Evolutionary conservation across 768 basidiomycete genomes (phyloP), one percentile per base, ranked within the genome.

Genomic region (Pisolithus orientalis): DNA sequence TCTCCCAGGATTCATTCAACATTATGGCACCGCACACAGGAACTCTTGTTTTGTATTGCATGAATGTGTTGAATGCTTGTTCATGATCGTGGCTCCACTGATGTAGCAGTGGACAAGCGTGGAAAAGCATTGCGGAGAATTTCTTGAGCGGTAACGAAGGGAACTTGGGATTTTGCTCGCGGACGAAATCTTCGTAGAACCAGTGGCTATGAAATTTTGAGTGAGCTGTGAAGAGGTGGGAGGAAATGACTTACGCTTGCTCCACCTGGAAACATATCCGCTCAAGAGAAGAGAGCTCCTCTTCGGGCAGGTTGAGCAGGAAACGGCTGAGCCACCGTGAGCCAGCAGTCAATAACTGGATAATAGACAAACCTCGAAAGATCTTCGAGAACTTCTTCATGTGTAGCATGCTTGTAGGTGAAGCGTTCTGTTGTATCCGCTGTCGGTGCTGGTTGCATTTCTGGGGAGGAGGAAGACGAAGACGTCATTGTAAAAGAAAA

Each of bases 171-270:
- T 93, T 89, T 69, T 89, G 82, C 66, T 94, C 93, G 40, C 96
- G 89, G 57, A 98, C 84, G 61, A 96, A 98, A 68, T 99, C 96
- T 75, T 98, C 96, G 62, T 99, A 99, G 69, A 91, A 99, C 95
- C 95, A 99, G 67, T 97, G 95, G n/a, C 94, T 96, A 64, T 8
- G 42, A 54, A 57, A 58, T 58, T 44, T 55, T 53, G 51, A 47
- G 54, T 46, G 53, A 53, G 52, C 32, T 47, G 25, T 40, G 4
- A 11, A 55, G 45, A 47, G 38, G 57, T 50, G 43, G 46, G 34
- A 44, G 44, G 6, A 31, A 28, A 31, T 39, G 34, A 77, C 93
- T 62, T 66, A 98, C 92, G 95, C 96, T 79, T 98, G 94, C 70
- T 99, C 96, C 55, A 98, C 91, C 72, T 98, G 95, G 72, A 98